Evolutionary conservation across 2,329 filamentous ascomycete species (phyloP), one percentile per base, ranked within the genome.

Genomic region (Exophiala oligosperma): DNA sequence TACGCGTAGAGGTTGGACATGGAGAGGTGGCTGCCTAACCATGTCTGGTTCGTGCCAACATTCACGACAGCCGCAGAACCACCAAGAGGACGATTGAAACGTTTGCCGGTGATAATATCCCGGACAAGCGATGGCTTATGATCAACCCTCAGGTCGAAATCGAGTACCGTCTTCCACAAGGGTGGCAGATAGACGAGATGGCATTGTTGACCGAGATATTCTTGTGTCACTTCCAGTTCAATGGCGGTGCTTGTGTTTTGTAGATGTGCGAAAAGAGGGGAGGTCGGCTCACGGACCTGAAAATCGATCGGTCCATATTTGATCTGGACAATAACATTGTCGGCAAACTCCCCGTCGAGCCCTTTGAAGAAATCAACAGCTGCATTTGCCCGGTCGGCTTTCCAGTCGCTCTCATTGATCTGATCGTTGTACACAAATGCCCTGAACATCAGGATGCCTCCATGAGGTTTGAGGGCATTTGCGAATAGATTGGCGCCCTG

Each of bases 251-350:
- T 78, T 0, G 79, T 81, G 3, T 80, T 69, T 41, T 65, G 69
- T 5, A 83, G 65, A 47, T 80, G 76, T 4, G 77, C 79, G 61
- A 90, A 89, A 1, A 91, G 72, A 0, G 88, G 87, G 3, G 83
- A 88, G 1, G 79, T 72, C 1, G 87, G 84, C 69, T 90, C 87
- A 37, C 87, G 81, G 9, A 89, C 84, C 66, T 90, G 87, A 70
- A 90, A 90, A 67, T 90, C 87, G 59, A 90, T 90, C 0, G 87
- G 86, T 0, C 88, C 87, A 61, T 87, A 89, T 71, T 90, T 91
- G 71, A 90, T 85, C 68, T 91, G 87, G 2, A 90, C 78, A 0
- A 90, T 78, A 0, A 90, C 86, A 48, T 90, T 90, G 47, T 86
- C 83, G 23, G 87, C 84, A 56, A 90, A 90, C 59, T 85, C 70